These are phyloP conservation scores for Quercus cerris DNA, from an alignment of 306 rosid species.

Conservation along the genomic window DNA sequence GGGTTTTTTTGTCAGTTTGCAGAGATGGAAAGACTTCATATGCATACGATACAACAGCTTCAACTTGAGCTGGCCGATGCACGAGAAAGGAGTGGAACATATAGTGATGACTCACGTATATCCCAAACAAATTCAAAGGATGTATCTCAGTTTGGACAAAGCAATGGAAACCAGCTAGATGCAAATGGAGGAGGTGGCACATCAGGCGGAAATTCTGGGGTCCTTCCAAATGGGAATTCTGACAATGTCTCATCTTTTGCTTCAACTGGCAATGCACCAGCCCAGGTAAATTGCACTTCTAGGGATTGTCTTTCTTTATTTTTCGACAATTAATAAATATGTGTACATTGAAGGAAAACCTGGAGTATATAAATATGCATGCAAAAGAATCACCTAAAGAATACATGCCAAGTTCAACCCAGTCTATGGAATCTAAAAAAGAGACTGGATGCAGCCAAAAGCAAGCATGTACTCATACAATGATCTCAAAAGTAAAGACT, in stretches of 20 bases:
- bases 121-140: conserved; percentile 59
- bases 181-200: conserved; percentile 53
- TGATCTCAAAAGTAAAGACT: neutral
- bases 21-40: conserved; percentile 90
- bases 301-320: neutral
- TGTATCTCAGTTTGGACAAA: conserved; percentile 62
- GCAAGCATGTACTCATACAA: neutral
- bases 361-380: neutral
- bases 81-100: conserved; percentile 73
- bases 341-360: too few species aligned
- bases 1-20: conserved; percentile 58
- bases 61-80: conserved; percentile 88
- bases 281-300: conserved; percentile 50
- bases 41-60: conserved; percentile 82
- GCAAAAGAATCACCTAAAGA: neutral
- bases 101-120: conserved; percentile 56
- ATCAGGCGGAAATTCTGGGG: conserved; percentile 57
- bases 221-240: conserved; percentile 61
- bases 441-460: neutral
- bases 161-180: conserved; percentile 65
- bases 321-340: too few species aligned
- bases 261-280: conserved; percentile 53
- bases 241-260: conserved; percentile 59
- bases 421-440: neutral
- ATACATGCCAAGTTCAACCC: too few species aligned